phyloP scores from a whole-genome alignment of 2,329 filamentous ascomycete species.

The Fusarium sp. region DNA sequence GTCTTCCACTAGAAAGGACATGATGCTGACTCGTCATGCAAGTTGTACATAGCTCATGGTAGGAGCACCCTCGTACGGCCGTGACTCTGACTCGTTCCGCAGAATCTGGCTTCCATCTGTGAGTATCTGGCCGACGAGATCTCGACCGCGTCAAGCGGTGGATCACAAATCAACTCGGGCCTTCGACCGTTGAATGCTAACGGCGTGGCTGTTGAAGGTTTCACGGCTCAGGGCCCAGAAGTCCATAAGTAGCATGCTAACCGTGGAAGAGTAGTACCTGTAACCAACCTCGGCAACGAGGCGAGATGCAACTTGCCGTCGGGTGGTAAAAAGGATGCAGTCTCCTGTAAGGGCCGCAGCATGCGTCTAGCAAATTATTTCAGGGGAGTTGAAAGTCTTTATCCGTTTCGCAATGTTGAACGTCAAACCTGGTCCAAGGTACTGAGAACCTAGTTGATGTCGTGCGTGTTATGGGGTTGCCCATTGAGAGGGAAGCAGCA shows the following conservation, averaged over 20 bases:
- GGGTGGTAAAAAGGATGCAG: conserved; percentile 7
- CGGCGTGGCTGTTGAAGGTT: conserved; percentile 19
- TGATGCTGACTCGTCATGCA: background rate
- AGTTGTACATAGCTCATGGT: conserved; percentile 5
- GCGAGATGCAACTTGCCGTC: conserved; percentile 39
- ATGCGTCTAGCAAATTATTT: background rate
- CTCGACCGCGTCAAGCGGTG: conserved; percentile 17
- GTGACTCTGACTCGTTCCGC: conserved; percentile 19
- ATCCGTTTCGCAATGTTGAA: background rate
- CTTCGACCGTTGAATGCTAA: conserved; percentile 30
- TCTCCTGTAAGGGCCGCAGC: background rate
- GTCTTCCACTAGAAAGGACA: background rate
- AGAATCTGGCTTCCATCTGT: conserved; percentile 25
- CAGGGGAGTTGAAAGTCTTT: background rate
- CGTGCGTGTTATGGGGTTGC: background rate
- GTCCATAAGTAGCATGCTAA: conserved; percentile 11
- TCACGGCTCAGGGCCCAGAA: conserved; percentile 12
- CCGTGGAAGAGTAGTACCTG: conserved; percentile 28
- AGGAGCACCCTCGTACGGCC: conserved; percentile 2
- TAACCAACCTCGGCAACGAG: conserved; percentile 40
- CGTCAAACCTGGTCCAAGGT: background rate
- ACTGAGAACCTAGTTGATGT: background rate
- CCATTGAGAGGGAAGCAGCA: background rate
- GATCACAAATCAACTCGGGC: conserved; percentile 17
- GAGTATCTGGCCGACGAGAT: conserved; percentile 20